Evolutionary conservation across 225 moss, liverwort and hornwort genomes (phyloP).

Genomic region (Takakia lepidozioides): DNA sequence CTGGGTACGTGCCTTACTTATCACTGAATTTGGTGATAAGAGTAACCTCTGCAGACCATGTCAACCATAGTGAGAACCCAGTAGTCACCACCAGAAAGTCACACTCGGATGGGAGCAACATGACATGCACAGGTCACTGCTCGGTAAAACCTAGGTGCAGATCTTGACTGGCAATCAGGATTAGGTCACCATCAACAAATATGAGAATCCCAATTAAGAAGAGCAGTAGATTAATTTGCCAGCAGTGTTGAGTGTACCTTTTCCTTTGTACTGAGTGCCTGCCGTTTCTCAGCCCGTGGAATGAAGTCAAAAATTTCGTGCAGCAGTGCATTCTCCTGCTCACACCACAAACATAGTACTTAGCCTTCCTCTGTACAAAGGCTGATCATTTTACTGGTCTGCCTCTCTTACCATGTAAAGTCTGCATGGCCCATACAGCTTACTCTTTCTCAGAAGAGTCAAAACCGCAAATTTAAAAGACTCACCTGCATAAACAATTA

Average conservation of each 20-base stretch:
- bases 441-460: too few species aligned
- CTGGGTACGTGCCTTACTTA: conserved; percentile 76
- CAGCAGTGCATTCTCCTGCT: conserved; percentile 62
- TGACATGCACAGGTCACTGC: too few species aligned
- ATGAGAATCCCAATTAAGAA: background rate
- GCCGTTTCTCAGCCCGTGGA: conserved; percentile 58
- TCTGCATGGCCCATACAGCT: background rate
- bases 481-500: background rate
- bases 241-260: conserved; percentile 30
- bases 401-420: background rate
- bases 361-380: too few species aligned
- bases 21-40: conserved; percentile 76
- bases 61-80: too few species aligned
- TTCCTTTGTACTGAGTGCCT: conserved; percentile 42
- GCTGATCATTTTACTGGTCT: background rate
- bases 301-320: conserved; percentile 81
- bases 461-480: too few species aligned
- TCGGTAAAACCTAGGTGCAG: too few species aligned
- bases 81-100: too few species aligned
- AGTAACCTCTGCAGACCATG: conserved; percentile 70
- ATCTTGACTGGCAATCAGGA: background rate
- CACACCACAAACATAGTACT: background rate
- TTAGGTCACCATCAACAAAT: background rate
- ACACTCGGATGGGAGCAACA: too few species aligned
- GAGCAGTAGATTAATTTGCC: background rate